Base-by-base conservation (phyloP, 495 filamentous ascomycete species). In the Acidomyces sp. region DNA sequence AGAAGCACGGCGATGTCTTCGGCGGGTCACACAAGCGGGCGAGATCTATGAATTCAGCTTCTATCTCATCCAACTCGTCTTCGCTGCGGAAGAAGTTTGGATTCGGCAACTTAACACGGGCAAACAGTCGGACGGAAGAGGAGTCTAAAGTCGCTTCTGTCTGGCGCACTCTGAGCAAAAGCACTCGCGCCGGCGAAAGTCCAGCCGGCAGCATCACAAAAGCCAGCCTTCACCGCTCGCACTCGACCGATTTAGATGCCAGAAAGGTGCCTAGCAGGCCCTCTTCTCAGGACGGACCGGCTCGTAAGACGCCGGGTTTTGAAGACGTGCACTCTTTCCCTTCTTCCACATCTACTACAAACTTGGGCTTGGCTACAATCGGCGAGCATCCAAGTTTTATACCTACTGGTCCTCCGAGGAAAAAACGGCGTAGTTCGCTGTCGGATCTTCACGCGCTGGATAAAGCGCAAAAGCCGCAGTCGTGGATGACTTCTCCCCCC, bases 121-220 rank as follows among this genome's bases (percentile, higher is more conserved):
- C 88, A 41, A 85, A 79, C 55, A 87, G 78, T 65, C 79, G 73
- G 49, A 72, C 70, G 29, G 76, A 81, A 39, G 58, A 67, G 15
- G 84, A 88, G 48, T 72, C 62, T 24, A 80, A 75, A 62, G 77
- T 66, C 52, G 67, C 77, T 16, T 87, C 85, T 2, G 75, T 96
- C 21, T 82, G 87, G 73, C 75, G 90, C 43, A 92, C 76, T 2
- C 61, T 95, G 45, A 93, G 86, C 65, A 97, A 97, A 62, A 79
- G 75, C 53, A 75, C 71, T 37, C 68, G 70, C 29, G 16, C 7
- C 52, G 74, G 58, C 24, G 27, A 37, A 23, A 62, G 29, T 62
- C 66, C 29, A 59, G 58, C 64, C n/a, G 58, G 61, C 21, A 84
- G 70, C 42, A 58, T 78, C 17, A 69, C 76, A 0, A 85, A 75